phyloP scores from a whole-genome alignment of 2,329 filamentous ascomycete species.

The Cercospora berteroae region DNA sequence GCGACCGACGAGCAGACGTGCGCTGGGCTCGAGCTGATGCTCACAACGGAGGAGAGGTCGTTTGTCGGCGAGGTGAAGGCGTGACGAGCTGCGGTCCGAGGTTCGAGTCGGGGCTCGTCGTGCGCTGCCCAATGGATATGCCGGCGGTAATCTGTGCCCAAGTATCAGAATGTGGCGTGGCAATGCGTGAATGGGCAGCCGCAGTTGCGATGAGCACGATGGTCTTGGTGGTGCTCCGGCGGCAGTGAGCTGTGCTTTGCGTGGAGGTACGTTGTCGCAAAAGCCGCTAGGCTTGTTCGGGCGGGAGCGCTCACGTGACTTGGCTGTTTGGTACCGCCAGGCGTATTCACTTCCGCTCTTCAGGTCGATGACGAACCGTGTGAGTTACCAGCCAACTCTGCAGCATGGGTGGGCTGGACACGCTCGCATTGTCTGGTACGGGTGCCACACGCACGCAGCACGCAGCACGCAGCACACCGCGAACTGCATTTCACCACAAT shows the following conservation, averaged over 20 bases:
- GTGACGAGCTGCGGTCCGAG: constrained; percentile 10
- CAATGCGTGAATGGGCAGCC: neutral
- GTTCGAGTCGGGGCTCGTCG: constrained; percentile 4
- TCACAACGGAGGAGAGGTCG: neutral
- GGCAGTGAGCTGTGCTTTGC: neutral
- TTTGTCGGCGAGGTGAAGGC: neutral
- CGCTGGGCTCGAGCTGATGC: neutral
- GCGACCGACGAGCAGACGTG: neutral
- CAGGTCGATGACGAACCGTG: neutral
- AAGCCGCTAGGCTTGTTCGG: neutral
- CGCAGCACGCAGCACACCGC: neutral
- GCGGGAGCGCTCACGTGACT: neutral
- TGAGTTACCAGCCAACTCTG: neutral
- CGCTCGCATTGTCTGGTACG: neutral
- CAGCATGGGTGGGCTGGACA: neutral
- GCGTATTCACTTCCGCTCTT: neutral
- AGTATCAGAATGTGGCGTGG: constrained; percentile 1
- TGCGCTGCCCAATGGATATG: constrained; percentile 11
- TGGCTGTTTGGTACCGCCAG: neutral
- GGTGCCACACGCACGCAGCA: neutral
- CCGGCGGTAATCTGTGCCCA: constrained; percentile 4
- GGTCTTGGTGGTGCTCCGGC: neutral
- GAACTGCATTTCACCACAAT: neutral
- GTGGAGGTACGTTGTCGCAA: neutral
- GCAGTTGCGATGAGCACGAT: constrained; percentile 2